Evolutionary conservation across 2,329 filamentous ascomycete species (phyloP).

Genomic region (Aspergillus neoniger): DNA sequence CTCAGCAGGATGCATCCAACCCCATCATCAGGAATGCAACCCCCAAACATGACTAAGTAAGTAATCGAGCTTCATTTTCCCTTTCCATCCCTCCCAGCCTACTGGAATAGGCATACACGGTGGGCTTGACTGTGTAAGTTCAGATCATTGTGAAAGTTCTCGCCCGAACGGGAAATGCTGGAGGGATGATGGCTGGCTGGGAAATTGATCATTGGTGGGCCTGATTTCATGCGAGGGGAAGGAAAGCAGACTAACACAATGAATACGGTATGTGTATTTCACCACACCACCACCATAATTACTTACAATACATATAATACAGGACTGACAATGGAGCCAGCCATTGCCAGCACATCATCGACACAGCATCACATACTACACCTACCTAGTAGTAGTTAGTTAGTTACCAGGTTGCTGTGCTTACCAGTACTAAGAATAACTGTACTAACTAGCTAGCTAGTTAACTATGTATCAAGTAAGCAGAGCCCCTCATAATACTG

Average conservation of each 20-base stretch:
- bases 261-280: not conserved
- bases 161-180: conserved; percentile 4
- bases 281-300: too few relatives aligned
- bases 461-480: not conserved
- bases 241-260: not conserved
- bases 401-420: not conserved
- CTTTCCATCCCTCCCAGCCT: too few relatives aligned
- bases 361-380: not conserved
- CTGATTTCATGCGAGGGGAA: conserved; percentile 16
- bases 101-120: too few relatives aligned
- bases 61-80: too few relatives aligned
- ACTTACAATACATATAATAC: not conserved
- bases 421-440: not conserved
- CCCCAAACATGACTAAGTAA: not conserved
- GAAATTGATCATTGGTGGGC: conserved; percentile 17
- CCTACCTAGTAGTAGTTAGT: too few relatives aligned
- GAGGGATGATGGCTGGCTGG: conserved; percentile 14
- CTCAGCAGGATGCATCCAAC: not conserved
- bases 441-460: not conserved
- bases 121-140: not conserved
- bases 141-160: not conserved
- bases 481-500: too few relatives aligned
- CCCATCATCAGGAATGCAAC: not conserved
- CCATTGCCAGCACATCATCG: not conserved
- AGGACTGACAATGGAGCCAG: not conserved